These are phyloP conservation scores for Fusarium virguliforme DNA, from an alignment of 2,329 filamentous ascomycete genomes.

Conservation along the genomic window DNA sequence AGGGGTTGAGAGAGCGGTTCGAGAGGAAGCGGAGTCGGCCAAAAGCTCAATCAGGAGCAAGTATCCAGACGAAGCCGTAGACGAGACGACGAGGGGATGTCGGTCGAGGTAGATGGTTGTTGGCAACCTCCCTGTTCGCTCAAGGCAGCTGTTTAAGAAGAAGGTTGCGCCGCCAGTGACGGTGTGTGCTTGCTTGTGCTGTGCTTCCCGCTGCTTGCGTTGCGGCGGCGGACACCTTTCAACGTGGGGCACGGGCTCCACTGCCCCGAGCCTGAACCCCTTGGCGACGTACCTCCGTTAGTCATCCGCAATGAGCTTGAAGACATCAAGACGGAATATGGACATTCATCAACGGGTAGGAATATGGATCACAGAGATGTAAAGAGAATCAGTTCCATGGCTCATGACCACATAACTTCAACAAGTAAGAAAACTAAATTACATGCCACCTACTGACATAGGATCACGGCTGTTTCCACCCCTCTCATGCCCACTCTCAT, in stretches of 20 bases:
- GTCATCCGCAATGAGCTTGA: conserved; percentile 32
- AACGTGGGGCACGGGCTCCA: conserved; percentile 49
- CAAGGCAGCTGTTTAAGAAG: conserved; percentile 50
- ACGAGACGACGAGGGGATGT: conserved; percentile 12
- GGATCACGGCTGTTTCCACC: conserved; percentile 17
- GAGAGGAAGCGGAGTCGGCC: conserved; percentile 20
- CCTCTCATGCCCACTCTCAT: conserved; percentile 4
- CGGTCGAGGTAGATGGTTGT: conserved; percentile 21
- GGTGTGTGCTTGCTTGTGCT: conserved; percentile 43
- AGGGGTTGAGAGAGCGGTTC: conserved; percentile 42
- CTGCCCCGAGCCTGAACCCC: conserved; percentile 26
- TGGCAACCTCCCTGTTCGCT: conserved; percentile 30
- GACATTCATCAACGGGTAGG: neutral
- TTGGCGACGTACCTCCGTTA: conserved; percentile 43
- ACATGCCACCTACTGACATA: conserved; percentile 18
- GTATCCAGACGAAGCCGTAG: conserved; percentile 23
- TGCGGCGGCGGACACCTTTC: conserved; percentile 52
- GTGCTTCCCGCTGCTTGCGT: conserved; percentile 39
- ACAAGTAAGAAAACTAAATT: conserved; percentile 20
- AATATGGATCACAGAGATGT: neutral
- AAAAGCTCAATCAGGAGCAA: conserved; percentile 47
- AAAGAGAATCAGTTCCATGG: conserved; percentile 18
- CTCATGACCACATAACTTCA: conserved; percentile 1
- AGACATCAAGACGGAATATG: neutral
- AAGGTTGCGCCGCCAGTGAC: conserved; percentile 50